Evolutionary conservation across 805 yeast species (phyloP).

Genomic region (Ascoidea tarda): DNA sequence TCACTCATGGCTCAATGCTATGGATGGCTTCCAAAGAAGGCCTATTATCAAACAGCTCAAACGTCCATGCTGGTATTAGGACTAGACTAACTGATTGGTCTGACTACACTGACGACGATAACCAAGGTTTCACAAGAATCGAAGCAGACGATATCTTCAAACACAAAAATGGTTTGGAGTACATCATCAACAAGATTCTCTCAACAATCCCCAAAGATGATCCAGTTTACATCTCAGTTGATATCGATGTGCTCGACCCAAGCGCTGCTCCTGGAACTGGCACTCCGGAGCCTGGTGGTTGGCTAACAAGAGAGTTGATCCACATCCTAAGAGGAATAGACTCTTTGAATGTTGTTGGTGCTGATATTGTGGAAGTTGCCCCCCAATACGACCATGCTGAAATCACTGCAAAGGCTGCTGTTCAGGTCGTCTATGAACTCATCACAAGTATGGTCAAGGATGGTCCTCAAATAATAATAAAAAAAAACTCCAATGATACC

Average conservation of each 20-base stretch:
- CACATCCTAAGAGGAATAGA: constrained; percentile 40
- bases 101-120: constrained; percentile 32
- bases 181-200: constrained; percentile 24
- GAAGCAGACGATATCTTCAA: constrained; percentile 30
- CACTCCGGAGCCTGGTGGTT: constrained; percentile 58
- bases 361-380: constrained; percentile 56
- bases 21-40: constrained; percentile 57
- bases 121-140: constrained; percentile 31
- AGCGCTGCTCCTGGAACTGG: constrained; percentile 58
- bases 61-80: constrained; percentile 47
- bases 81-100: constrained; percentile 36
- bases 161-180: constrained; percentile 18
- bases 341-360: constrained; percentile 46
- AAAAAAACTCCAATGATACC: background rate
- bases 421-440: constrained; percentile 28
- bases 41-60: constrained; percentile 27
- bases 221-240: constrained; percentile 28
- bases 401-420: constrained; percentile 45
- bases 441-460: background rate
- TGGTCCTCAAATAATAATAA: background rate
- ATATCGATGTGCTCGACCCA: constrained; percentile 50
- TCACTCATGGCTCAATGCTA: constrained; percentile 54
- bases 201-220: constrained; percentile 16
- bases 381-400: constrained; percentile 50
- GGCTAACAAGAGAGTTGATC: constrained; percentile 44